Evolutionary conservation across 2,329 filamentous ascomycete genomes (phyloP).

Genomic region (Chalaropsis ovoidea): DNA sequence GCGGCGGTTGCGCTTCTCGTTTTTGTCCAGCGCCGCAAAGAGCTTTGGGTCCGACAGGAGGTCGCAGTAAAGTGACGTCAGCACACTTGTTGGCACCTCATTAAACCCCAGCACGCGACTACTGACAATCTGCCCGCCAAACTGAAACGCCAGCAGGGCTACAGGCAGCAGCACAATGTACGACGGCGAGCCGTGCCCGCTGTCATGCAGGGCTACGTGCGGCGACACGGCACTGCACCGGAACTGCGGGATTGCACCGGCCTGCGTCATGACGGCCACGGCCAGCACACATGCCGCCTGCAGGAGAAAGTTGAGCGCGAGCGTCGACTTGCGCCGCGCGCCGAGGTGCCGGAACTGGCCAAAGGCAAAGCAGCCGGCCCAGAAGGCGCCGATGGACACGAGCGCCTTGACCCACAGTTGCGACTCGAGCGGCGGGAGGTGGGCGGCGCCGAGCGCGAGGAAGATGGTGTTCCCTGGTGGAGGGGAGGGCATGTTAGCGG

Average conservation of each 20-base stretch:
- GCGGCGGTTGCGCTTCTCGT: conserved; percentile 43
- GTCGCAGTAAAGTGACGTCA: conserved; percentile 47
- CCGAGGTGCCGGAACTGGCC: conserved; percentile 32
- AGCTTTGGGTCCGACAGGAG: conserved; percentile 42
- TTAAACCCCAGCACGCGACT: conserved; percentile 42
- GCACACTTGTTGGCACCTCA: conserved; percentile 45
- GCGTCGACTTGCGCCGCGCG: conserved; percentile 35
- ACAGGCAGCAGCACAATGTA: conserved; percentile 39
- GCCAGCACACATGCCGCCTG: conserved; percentile 44
- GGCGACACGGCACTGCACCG: conserved; percentile 22
- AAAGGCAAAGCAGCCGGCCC: conserved; percentile 43
- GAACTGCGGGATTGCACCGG: conserved; percentile 36
- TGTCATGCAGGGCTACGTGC: conserved; percentile 10
- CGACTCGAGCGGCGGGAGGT: conserved; percentile 41
- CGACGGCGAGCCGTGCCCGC: conserved; percentile 29
- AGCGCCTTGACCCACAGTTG: conserved; percentile 42
- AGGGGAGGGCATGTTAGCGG: neutral
- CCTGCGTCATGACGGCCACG: conserved; percentile 44
- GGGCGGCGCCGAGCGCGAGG: conserved; percentile 48
- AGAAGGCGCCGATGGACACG: conserved; percentile 44
- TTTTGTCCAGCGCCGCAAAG: conserved; percentile 35
- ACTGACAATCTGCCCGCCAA: conserved; percentile 44
- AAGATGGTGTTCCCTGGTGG: conserved; percentile 50
- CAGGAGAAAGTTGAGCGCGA: conserved; percentile 42
- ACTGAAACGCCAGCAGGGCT: conserved; percentile 43